Evolutionary conservation across 768 basidiomycete genomes (phyloP).

Genomic region (Dictyophora rubrovolvata): DNA sequence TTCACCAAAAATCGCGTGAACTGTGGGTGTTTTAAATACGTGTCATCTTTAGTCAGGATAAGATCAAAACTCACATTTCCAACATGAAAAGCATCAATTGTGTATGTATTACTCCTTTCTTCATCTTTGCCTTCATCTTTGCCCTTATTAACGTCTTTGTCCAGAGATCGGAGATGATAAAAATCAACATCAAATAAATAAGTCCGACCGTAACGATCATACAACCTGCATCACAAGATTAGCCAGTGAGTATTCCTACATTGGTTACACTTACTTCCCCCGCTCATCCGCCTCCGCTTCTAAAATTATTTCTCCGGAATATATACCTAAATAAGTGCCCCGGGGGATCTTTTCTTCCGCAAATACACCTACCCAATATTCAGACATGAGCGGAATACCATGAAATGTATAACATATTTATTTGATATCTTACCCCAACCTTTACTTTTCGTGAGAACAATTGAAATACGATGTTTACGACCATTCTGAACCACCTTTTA

Average conservation of each 20-base stretch:
- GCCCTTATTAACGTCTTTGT: constrained; percentile 18
- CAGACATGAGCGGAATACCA: no score
- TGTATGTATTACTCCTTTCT: constrained; percentile 29
- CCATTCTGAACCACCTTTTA: constrained; percentile 76
- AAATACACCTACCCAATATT: constrained; percentile 48
- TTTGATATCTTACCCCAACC: constrained; percentile 63
- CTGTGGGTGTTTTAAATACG: constrained; percentile 27
- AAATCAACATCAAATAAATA: constrained; percentile 82
- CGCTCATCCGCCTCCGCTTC: constrained; percentile 57
- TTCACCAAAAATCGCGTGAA: constrained; percentile 88
- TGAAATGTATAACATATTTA: neutral
- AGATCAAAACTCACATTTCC: constrained; percentile 53
- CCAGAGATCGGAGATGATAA: constrained; percentile 41
- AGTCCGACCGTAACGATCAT: constrained; percentile 62
- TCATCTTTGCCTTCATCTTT: constrained; percentile 14
- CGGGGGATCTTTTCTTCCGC: constrained; percentile 50
- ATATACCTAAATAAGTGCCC: constrained; percentile 73
- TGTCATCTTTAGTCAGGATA: neutral
- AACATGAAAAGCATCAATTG: constrained; percentile 81
- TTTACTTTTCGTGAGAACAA: constrained; percentile 63
- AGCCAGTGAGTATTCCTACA: neutral
- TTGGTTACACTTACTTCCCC: constrained; percentile 42
- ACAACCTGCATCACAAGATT: constrained; percentile 35
- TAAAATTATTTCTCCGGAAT: constrained; percentile 73
- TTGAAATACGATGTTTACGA: constrained; percentile 47